phyloP scores from a whole-genome alignment of 1,139 yeast species.

The Candida glucosophila region DNA sequence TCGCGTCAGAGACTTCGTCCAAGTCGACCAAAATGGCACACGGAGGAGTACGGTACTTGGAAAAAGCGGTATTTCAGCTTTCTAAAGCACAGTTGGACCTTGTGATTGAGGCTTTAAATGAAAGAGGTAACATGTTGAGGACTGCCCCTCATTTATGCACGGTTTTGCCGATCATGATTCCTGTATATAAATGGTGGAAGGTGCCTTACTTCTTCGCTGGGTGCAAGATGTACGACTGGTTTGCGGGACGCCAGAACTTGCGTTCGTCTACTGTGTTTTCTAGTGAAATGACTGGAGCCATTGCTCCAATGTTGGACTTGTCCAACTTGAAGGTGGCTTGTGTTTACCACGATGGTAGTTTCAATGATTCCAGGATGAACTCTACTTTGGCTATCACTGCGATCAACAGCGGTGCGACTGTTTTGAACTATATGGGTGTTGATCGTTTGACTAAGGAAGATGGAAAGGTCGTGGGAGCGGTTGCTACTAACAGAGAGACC shows the following conservation, averaged over 20 bases:
- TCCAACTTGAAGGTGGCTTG: conserved; percentile 79
- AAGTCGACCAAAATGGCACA: conserved; percentile 97
- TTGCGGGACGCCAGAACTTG: conserved; percentile 85
- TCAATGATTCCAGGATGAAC: conserved; percentile 89
- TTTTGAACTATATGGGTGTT: conserved; percentile 80
- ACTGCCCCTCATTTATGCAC: conserved; percentile 91
- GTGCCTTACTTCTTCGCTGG: conserved; percentile 91
- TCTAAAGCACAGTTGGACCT: conserved; percentile 87
- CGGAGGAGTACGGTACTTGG: conserved; percentile 94
- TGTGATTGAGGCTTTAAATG: conserved; percentile 90
- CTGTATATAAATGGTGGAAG: conserved; percentile 94
- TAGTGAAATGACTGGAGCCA: conserved; percentile 56
- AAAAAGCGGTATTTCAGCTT: conserved; percentile 86
- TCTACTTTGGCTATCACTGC: conserved; percentile 83
- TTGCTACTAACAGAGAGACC: conserved; percentile 68
- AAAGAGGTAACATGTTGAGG: conserved; percentile 79
- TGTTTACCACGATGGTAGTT: conserved; percentile 92
- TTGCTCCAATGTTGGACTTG: conserved; percentile 84
- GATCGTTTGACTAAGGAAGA: conserved; percentile 61
- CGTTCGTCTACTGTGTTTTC: conserved; percentile 71
- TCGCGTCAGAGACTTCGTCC: conserved; percentile 88
- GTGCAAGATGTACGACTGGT: conserved; percentile 84
- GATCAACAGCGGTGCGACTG: conserved; percentile 80
- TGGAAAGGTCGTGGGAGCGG: conserved; percentile 63
- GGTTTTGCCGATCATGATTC: conserved; percentile 88